Percentiles rank a stretch among this genome's conserved stretches.
phyloP scores from a whole-genome alignment of 75 land plant species.

The Isoetes taiwanensis region DNA sequence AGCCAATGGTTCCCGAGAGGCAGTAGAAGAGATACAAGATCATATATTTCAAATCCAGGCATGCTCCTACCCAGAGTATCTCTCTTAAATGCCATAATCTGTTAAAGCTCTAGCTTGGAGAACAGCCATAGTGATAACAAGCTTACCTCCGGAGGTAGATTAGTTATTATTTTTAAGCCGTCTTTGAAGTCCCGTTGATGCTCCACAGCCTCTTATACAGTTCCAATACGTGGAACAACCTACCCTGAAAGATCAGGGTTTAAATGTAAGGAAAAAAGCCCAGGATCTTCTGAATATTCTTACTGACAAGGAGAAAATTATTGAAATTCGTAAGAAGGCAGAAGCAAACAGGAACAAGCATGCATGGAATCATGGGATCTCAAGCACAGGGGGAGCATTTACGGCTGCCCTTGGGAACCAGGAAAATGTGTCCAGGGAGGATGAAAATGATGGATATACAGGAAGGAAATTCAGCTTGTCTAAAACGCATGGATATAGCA shows the following conservation, averaged over 20 bases:
- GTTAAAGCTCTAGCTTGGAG: no score
- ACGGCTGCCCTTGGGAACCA: no score
- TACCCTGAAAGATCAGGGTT: neutral
- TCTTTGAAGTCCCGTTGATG: neutral
- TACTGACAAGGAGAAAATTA: neutral
- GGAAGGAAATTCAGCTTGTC: no score
- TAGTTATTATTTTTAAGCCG: neutral
- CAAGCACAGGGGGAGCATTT: no score
- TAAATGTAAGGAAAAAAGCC: constrained; percentile 3
- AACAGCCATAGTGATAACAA: no score
- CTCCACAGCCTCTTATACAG: neutral
- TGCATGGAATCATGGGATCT: no score
- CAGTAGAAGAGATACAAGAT: neutral
- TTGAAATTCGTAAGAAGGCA: constrained; percentile 4
- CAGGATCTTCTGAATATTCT: neutral
- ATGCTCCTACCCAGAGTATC: no score
- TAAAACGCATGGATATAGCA: no score
- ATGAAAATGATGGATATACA: no score
- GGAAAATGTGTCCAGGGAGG: no score
- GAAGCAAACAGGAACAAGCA: neutral
- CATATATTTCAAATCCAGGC: neutral
- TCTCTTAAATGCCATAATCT: no score
- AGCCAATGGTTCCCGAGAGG: neutral
- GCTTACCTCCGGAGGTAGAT: neutral
- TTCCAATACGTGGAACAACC: constrained; percentile 8